Evolutionary conservation across 805 yeast genomes (phyloP).

Genomic region (Isabelozyma heimii): DNA sequence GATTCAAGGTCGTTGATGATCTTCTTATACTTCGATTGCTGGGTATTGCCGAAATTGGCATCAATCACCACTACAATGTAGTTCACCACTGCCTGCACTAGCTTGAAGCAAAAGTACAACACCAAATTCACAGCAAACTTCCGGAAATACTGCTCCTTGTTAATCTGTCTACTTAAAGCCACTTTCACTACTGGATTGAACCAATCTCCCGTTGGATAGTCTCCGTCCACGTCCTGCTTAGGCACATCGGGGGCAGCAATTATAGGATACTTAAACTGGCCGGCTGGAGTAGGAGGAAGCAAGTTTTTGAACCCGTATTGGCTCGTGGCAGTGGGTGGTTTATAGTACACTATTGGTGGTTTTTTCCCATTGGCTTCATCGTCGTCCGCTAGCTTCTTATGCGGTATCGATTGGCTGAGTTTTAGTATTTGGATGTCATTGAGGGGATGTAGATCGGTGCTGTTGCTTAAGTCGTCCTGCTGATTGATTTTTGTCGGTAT

Average conservation of each 20-base stretch:
- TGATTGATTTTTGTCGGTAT: too few relatives aligned
- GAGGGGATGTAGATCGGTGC: too few relatives aligned
- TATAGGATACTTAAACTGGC: too few relatives aligned
- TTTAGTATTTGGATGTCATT: too few relatives aligned
- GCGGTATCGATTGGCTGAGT: too few relatives aligned
- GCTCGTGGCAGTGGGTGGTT: conserved; percentile 26
- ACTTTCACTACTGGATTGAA: conserved; percentile 40
- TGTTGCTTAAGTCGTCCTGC: too few relatives aligned
- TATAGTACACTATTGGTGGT: conserved; percentile 18
- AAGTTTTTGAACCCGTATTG: conserved; percentile 24
- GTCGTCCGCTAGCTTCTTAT: too few relatives aligned
- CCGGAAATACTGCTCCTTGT: conserved; percentile 36
- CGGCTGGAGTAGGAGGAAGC: conserved; percentile 18
- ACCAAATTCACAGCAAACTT: conserved; percentile 26
- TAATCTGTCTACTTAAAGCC: conserved; percentile 45
- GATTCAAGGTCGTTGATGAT: neutral
- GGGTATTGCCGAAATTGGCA: neutral
- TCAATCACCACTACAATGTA: conserved; percentile 14
- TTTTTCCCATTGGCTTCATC: too few relatives aligned
- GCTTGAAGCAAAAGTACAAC: conserved; percentile 21
- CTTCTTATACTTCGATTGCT: conserved; percentile 1
- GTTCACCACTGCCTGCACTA: too few relatives aligned
- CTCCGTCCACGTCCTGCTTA: conserved; percentile 6
- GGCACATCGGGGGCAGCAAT: neutral
- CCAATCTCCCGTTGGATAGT: conserved; percentile 32